Evolutionary conservation across 2,329 filamentous ascomycete species (phyloP).

Genomic region (Cercospora zeae-maydis): DNA sequence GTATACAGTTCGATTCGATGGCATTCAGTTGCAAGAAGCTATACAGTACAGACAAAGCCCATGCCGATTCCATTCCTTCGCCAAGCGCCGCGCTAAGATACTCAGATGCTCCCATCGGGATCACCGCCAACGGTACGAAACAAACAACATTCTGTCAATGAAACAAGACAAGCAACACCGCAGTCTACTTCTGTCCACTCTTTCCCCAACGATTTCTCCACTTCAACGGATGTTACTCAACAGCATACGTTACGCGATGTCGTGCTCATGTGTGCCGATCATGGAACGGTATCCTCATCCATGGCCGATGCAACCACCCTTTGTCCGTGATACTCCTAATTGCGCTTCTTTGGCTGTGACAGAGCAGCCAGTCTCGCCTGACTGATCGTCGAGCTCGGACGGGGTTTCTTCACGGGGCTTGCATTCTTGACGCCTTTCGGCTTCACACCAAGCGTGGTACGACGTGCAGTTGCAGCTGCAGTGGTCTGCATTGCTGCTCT

Average conservation of each 20-base stretch:
- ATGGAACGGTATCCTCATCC: background rate
- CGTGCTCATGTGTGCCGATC: background rate
- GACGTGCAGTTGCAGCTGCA: constrained; percentile 20
- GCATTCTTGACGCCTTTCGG: constrained; percentile 30
- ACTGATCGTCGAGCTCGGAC: constrained; percentile 29
- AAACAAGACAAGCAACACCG: background rate
- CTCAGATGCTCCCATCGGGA: background rate
- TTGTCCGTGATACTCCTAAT: constrained; percentile 4
- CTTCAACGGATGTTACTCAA: background rate
- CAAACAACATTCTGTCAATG: background rate
- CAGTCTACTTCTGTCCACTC: background rate
- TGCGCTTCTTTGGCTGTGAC: constrained; percentile 32
- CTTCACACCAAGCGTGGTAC: constrained; percentile 35
- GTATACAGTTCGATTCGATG: background rate
- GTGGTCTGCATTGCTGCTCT: constrained; percentile 12
- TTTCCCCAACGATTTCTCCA: background rate
- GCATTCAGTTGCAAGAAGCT: background rate
- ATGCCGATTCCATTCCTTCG: background rate
- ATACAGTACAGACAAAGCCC: background rate
- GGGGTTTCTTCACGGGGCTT: constrained; percentile 23
- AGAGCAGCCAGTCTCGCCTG: constrained; percentile 34
- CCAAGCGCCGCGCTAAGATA: constrained; percentile 3
- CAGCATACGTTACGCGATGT: background rate
- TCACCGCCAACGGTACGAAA: constrained; percentile 1
- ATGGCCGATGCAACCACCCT: background rate